A percentile compares a stretch with the other conserved stretches of the same genome.
These are phyloP conservation scores for Aspergillus oerlinghausenensis DNA, from an alignment of 2,329 filamentous ascomycete species.

Conservation along the genomic window DNA sequence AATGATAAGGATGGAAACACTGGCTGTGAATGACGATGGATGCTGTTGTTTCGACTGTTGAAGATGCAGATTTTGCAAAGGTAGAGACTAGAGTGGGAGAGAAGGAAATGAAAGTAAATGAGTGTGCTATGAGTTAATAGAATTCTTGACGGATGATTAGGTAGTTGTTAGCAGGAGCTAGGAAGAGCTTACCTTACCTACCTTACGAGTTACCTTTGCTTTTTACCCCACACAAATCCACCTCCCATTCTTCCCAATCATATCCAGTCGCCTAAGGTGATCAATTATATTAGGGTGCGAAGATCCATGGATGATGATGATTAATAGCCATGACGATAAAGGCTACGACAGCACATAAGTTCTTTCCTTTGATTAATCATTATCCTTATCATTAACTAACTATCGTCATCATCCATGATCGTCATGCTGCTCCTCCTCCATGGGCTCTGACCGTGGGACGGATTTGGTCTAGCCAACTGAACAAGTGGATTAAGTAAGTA, in stretches of 20 bases:
- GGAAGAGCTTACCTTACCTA: neutral
- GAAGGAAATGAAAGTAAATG: neutral
- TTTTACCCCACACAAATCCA: neutral
- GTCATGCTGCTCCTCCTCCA: constrained; percentile 16
- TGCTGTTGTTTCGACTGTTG: neutral
- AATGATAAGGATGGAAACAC: neutral
- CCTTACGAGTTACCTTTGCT: neutral
- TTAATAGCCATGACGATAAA: neutral
- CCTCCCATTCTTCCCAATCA: too few relatives aligned
- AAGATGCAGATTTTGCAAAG: neutral
- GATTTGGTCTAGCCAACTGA: constrained; percentile 11
- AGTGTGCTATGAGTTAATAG: neutral
- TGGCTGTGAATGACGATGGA: neutral
- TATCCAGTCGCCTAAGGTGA: neutral
- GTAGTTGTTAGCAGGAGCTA: neutral
- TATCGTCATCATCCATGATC: neutral
- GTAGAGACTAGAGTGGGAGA: neutral
- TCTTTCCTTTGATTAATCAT: neutral
- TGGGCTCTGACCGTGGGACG: constrained; percentile 18
- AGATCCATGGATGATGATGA: neutral
- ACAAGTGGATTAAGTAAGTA: neutral
- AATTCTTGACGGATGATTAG: neutral
- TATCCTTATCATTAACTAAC: constrained; percentile 1
- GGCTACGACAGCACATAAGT: neutral
- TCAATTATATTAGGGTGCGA: neutral